phyloP scores from a whole-genome alignment of 805 yeast genomes.

The Sugiyamaella qingdaonensis region DNA sequence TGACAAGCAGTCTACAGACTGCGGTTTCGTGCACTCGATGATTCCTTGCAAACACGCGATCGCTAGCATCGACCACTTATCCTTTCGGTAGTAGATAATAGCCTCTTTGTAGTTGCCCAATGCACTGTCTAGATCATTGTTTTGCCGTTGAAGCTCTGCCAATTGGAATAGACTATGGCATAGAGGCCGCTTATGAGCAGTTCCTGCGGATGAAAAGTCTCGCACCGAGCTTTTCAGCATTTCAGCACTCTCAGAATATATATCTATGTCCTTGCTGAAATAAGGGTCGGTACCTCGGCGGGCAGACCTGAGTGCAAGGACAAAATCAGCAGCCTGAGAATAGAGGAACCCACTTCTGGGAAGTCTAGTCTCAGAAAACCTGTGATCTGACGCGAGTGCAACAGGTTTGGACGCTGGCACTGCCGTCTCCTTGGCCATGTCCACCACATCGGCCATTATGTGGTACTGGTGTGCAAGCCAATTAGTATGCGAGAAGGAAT shows the following conservation, averaged over 20 bases:
- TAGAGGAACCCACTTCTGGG: slow-evolving; percentile 24
- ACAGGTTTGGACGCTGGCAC: slow-evolving; percentile 41
- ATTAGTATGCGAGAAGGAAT: slow-evolving; percentile 32
- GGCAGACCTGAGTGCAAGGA: background rate
- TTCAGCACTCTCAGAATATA: slow-evolving; percentile 4
- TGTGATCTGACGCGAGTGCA: slow-evolving; percentile 16
- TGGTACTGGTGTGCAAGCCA: slow-evolving; percentile 66
- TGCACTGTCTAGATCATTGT: slow-evolving; percentile 38
- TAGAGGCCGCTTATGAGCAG: slow-evolving; percentile 38
- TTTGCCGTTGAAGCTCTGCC: slow-evolving; percentile 44
- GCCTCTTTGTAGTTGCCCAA: slow-evolving; percentile 41
- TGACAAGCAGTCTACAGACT: background rate
- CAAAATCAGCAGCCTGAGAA: slow-evolving; percentile 10
- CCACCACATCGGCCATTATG: slow-evolving; percentile 59
- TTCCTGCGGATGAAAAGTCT: slow-evolving; percentile 20
- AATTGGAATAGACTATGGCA: slow-evolving; percentile 46
- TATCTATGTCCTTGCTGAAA: slow-evolving; percentile 20
- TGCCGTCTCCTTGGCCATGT: slow-evolving; percentile 17
- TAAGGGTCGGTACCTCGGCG: slow-evolving; percentile 16
- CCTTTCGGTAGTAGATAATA: slow-evolving; percentile 36
- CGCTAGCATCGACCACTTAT: slow-evolving; percentile 39
- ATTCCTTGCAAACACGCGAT: slow-evolving; percentile 36
- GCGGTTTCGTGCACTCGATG: slow-evolving; percentile 19
- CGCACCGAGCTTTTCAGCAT: slow-evolving; percentile 19
- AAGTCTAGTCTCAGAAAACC: slow-evolving; percentile 14